Conservation (phyloP, 2,329 filamentous ascomycete genomes). For the Monosporascus sp. region DNA sequence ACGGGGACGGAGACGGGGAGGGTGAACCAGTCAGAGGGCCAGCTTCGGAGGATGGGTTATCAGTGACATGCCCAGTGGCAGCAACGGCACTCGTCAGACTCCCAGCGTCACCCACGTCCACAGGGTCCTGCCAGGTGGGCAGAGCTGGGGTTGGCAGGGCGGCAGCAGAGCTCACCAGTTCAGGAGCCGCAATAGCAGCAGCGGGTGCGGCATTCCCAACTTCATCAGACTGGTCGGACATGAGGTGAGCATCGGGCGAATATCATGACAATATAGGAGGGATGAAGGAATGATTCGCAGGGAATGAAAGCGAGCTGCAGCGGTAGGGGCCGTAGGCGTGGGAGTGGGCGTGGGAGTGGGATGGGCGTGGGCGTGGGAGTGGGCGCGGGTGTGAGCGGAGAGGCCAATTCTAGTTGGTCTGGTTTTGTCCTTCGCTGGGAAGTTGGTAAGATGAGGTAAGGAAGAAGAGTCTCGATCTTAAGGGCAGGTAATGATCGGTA, state of each 20-base stretch:
- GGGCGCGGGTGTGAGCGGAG: neutral
- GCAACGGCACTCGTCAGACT: constrained; percentile 14
- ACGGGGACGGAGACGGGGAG: neutral
- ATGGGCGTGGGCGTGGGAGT: neutral
- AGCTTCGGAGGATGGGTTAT: constrained; percentile 20
- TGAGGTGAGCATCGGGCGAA: constrained; percentile 53
- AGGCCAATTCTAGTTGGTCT: neutral
- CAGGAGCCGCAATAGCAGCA: constrained; percentile 22
- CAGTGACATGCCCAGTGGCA: constrained; percentile 20
- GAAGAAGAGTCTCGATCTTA: neutral
- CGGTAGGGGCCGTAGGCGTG: constrained; percentile 10
- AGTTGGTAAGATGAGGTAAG: neutral
- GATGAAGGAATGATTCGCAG: constrained; percentile 19
- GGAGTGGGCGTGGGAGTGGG: constrained; percentile 5
- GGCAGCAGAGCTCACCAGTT: constrained; percentile 21
- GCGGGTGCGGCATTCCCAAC: constrained; percentile 51
- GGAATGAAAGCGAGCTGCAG: constrained; percentile 3
- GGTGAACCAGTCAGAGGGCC: constrained; percentile 21
- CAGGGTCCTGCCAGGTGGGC: constrained; percentile 12
- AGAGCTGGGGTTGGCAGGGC: constrained; percentile 2
- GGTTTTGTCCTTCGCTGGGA: neutral
- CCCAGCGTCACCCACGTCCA: constrained; percentile 12
- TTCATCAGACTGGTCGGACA: constrained; percentile 48
- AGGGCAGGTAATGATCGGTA: neutral
- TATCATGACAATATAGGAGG: constrained; percentile 21